Evolutionary conservation across 169 alveolate genomes (phyloP).

Genomic region (Plasmodium gaboni): DNA sequence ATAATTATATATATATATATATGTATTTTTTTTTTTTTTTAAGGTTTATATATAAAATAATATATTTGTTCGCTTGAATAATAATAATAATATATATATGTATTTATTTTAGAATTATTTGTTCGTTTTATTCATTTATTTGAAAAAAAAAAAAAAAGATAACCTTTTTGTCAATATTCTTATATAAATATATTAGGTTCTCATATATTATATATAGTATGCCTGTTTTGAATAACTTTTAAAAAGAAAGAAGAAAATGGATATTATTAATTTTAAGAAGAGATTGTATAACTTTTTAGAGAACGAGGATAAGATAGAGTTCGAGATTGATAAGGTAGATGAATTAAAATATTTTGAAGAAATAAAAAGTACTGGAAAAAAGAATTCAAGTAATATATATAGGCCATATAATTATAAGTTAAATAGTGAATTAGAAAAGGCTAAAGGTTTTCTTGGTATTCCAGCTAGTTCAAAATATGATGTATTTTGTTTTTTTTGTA

Average conservation of each 20-base stretch:
- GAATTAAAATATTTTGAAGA: constrained; percentile 33
- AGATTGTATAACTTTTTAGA: constrained; percentile 47
- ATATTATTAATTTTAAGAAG: constrained; percentile 9
- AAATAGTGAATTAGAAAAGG: constrained; percentile 10
- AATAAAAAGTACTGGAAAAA: constrained; percentile 38
- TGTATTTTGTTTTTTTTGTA: constrained; percentile 14
- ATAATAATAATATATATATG: too few relatives aligned
- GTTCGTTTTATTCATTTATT: too few relatives aligned
- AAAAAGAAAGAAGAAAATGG: constrained; percentile 11
- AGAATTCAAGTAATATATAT: constrained; percentile 61
- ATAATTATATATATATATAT: too few relatives aligned
- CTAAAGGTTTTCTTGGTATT: constrained; percentile 10
- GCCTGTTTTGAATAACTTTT: too few relatives aligned
- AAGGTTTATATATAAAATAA: too few relatives aligned
- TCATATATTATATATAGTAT: too few relatives aligned
- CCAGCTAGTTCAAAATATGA: constrained; percentile 34
- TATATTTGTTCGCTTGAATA: too few relatives aligned
- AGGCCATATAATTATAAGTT: constrained; percentile 34
- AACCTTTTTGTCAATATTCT: too few relatives aligned
- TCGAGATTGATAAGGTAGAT: constrained; percentile 11
- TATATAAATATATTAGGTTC: too few relatives aligned
- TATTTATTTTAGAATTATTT: too few relatives aligned
- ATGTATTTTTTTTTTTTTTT: too few relatives aligned
- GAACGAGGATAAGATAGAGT: constrained; percentile 1
- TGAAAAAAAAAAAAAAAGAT: too few relatives aligned